These are phyloP conservation scores for Tuber aestivum DNA, from an alignment of 495 filamentous ascomycete species.

Conservation along the genomic window DNA sequence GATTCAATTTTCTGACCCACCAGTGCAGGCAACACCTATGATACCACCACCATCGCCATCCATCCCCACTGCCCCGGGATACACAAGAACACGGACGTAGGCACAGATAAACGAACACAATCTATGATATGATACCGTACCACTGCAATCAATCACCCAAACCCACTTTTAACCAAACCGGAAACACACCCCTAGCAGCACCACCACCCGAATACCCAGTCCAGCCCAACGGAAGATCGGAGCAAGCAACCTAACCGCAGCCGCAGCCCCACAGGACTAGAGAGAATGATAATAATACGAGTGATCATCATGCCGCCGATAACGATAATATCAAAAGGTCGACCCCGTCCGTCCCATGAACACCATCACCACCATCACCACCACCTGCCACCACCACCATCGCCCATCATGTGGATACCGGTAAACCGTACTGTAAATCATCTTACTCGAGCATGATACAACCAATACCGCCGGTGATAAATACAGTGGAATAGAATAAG, in stretches of 20 bases:
- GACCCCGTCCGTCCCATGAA: background rate
- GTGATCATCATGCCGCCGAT: background rate
- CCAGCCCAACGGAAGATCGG: background rate
- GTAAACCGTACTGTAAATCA: background rate
- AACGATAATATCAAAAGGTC: background rate
- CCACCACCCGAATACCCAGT: background rate
- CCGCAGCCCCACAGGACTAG: background rate
- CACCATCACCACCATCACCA: background rate
- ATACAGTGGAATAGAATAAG: too few species aligned
- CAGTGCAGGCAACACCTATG: background rate
- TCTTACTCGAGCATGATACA: too few species aligned
- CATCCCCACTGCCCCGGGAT: background rate
- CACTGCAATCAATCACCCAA: background rate
- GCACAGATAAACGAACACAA: background rate
- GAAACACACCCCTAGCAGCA: background rate
- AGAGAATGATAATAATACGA: background rate
- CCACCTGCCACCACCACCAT: background rate
- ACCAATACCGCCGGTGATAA: too few species aligned
- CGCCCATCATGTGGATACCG: background rate
- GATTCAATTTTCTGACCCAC: background rate
- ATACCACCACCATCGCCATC: background rate
- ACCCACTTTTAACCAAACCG: background rate
- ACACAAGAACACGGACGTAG: background rate
- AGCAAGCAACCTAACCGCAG: background rate
- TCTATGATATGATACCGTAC: too few species aligned